phyloP scores from a whole-genome alignment of 2,329 filamentous ascomycete genomes.

The Macroventuria anomochaeta region DNA sequence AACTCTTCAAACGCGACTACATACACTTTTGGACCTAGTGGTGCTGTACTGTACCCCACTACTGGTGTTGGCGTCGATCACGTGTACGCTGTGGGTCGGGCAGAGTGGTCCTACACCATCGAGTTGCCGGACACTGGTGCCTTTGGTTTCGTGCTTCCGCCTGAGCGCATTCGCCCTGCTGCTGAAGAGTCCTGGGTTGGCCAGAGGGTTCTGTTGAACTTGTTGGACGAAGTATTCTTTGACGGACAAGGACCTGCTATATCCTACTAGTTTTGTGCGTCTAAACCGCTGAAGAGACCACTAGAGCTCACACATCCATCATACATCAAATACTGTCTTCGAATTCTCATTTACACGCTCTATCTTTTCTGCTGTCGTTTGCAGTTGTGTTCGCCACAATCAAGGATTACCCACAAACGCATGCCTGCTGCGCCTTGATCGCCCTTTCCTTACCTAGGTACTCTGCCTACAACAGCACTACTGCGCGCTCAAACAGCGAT shows the following conservation, averaged over 20 bases:
- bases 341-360: too few species aligned
- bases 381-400: too few species aligned
- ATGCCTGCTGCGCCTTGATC: too few species aligned
- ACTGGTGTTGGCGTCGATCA: slow-evolving; percentile 55
- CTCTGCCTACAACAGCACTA: too few species aligned
- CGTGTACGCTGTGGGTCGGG: slow-evolving; percentile 48
- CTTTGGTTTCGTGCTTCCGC: slow-evolving; percentile 57
- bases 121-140: slow-evolving; percentile 57
- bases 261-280: not conserved
- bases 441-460: too few species aligned
- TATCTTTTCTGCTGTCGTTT: too few species aligned
- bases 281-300: not conserved
- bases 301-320: not conserved
- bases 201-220: slow-evolving; percentile 31
- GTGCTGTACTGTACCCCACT: slow-evolving; percentile 65
- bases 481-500: too few species aligned
- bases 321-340: not conserved
- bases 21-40: slow-evolving; percentile 57
- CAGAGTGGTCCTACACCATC: slow-evolving; percentile 54
- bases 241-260: slow-evolving; percentile 34
- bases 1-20: slow-evolving; percentile 42
- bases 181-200: slow-evolving; percentile 55
- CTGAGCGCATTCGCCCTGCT: slow-evolving; percentile 54
- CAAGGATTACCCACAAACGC: too few species aligned
- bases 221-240: slow-evolving; percentile 40